Conservation (phyloP, 2,329 filamentous ascomycete genomes). For the Nemania bipapillata region DNA sequence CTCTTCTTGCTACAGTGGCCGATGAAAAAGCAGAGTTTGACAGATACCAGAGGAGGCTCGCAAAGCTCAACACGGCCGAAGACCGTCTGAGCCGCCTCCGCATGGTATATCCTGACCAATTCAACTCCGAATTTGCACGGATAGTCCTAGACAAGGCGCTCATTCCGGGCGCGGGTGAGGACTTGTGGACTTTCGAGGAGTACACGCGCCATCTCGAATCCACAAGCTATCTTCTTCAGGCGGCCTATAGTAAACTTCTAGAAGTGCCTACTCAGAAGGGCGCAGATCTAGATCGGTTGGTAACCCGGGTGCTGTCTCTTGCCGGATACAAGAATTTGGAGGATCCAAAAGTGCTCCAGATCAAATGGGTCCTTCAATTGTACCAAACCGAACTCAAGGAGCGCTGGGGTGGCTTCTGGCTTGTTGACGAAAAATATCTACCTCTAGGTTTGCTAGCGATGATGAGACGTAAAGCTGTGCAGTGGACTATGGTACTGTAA, state of each 20-base stretch:
- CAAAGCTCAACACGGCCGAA: conserved; percentile 3
- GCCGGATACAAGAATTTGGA: conserved; percentile 16
- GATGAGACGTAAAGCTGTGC: conserved; percentile 55
- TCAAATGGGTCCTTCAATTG: conserved; percentile 53
- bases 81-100: conserved; percentile 14
- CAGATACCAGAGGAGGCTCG: conserved; percentile 46
- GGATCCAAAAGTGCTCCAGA: conserved; percentile 43
- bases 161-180: conserved; percentile 33
- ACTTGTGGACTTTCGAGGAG: conserved; percentile 54
- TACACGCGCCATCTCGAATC: conserved; percentile 51
- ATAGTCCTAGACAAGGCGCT: conserved; percentile 7
- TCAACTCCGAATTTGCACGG: conserved; percentile 11
- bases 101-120: background rate
- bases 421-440: conserved; percentile 56
- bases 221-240: conserved; percentile 32
- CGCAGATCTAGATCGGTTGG: conserved; percentile 45
- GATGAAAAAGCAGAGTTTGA: conserved; percentile 27
- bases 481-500: conserved; percentile 56
- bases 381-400: conserved; percentile 51
- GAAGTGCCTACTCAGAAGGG: conserved; percentile 41
- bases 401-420: conserved; percentile 52
- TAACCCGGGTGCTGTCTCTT: conserved; percentile 38
- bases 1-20: conserved; percentile 9
- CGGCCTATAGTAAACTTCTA: conserved; percentile 47
- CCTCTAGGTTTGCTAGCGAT: conserved; percentile 54